Percentiles rank a stretch among this genome's conserved stretches.
phyloP scores from a whole-genome alignment of 495 filamentous ascomycete genomes.

The Neurospora sp. region DNA sequence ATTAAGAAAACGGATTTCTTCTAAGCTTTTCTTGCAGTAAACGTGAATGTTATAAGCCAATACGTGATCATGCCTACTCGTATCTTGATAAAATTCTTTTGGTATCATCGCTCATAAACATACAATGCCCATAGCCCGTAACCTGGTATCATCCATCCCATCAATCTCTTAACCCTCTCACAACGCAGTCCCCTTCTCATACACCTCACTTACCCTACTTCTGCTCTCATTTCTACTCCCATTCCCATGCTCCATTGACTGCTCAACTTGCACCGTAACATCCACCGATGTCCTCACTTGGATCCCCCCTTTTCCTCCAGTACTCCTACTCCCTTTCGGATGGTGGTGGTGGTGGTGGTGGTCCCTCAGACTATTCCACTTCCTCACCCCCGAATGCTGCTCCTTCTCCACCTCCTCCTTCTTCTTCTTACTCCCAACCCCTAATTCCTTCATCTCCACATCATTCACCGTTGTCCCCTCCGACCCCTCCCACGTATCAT shows the following conservation, averaged over 20 bases:
- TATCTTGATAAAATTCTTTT: neutral
- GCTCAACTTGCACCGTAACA: neutral
- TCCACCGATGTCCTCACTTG: neutral
- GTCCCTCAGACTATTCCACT: neutral
- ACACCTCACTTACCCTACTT: neutral
- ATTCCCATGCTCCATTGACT: neutral
- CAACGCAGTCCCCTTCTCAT: neutral
- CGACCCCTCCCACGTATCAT: conserved; percentile 4
- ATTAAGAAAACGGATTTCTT: neutral
- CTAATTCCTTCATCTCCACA: conserved; percentile 13
- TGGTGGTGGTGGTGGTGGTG: neutral
- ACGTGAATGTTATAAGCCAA: neutral
- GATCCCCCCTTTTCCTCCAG: neutral
- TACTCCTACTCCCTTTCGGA: neutral
- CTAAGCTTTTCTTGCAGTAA: neutral
- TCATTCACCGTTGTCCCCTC: conserved; percentile 6
- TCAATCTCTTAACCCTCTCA: neutral
- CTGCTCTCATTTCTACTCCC: neutral
- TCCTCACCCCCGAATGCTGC: neutral
- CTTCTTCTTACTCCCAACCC: neutral
- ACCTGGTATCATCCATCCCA: neutral
- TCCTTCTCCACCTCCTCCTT: neutral
- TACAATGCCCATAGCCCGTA: neutral
- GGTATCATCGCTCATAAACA: neutral
- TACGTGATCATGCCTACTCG: neutral